Percentiles rank a stretch among this genome's conserved stretches.
Conservation (phyloP, 2,329 filamentous ascomycete species). For the Diaporthe capsici region DNA sequence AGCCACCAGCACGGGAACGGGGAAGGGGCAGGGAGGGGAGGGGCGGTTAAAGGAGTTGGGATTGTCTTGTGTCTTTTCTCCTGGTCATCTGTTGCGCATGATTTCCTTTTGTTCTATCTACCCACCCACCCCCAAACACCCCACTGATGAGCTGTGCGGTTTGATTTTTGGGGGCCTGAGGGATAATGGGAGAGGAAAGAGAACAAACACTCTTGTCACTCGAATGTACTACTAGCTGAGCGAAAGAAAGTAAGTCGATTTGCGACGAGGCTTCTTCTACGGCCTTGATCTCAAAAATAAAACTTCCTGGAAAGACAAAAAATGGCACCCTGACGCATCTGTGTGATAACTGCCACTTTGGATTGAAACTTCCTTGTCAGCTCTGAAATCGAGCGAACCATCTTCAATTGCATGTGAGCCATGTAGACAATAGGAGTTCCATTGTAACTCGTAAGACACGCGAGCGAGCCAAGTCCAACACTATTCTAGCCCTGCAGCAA, state of each 20-base stretch:
- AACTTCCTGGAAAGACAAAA: neutral
- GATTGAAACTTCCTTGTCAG: neutral
- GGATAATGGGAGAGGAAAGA: neutral
- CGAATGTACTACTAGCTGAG: slow-evolving; percentile 31
- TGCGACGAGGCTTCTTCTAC: slow-evolving; percentile 2
- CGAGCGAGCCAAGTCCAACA: neutral
- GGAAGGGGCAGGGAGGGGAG: neutral
- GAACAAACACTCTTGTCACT: slow-evolving; percentile 21
- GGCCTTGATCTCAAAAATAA: slow-evolving; percentile 15
- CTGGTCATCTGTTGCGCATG: neutral
- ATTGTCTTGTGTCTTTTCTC: neutral
- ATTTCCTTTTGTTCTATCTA: slow-evolving; percentile 6
- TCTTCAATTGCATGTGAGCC: too few species aligned
- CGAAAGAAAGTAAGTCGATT: slow-evolving; percentile 16
- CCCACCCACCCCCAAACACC: neutral
- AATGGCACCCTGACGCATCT: neutral
- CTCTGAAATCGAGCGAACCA: neutral
- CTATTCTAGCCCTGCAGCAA: slow-evolving; percentile 2
- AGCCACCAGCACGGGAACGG: slow-evolving; percentile 3
- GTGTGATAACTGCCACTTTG: neutral
- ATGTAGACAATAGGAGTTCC: too few species aligned
- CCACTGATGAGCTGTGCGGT: slow-evolving; percentile 15
- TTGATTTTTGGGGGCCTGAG: neutral
- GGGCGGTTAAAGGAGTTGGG: slow-evolving; percentile 16
- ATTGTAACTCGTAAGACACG: neutral